These are phyloP conservation scores for Leptographium radiaticola DNA, from an alignment of 2,329 filamentous ascomycete genomes.

Conservation along the genomic window DNA sequence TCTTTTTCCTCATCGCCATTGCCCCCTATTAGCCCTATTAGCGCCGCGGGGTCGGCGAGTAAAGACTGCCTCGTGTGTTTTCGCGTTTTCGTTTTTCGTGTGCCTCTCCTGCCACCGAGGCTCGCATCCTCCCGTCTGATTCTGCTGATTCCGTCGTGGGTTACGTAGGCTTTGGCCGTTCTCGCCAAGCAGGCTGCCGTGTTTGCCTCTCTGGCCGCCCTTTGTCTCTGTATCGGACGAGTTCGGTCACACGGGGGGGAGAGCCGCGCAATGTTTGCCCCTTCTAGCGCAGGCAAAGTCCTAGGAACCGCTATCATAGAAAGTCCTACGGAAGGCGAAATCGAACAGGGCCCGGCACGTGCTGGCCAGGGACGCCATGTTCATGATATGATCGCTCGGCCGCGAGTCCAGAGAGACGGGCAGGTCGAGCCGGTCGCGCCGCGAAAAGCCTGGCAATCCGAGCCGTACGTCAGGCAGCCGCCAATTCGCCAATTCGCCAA, in stretches of 20 bases:
- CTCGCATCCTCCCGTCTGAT: background rate
- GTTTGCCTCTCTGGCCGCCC: background rate
- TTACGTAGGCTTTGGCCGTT: background rate
- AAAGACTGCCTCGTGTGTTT: no score
- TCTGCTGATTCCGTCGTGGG: background rate
- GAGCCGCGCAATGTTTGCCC: background rate
- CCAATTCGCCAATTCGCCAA: conserved; percentile 12
- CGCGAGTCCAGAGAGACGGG: background rate
- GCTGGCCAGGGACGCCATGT: background rate
- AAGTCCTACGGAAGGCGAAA: background rate
- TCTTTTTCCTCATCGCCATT: background rate
- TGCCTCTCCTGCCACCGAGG: no score
- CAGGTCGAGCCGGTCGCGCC: no score
- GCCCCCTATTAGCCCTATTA: no score
- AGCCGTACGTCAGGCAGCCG: conserved; percentile 10
- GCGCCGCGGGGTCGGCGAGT: no score
- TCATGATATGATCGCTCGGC: background rate
- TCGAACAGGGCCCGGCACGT: background rate
- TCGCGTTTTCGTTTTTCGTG: no score
- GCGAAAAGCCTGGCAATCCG: background rate
- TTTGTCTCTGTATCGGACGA: background rate
- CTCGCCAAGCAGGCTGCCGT: background rate
- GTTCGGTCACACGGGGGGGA: background rate
- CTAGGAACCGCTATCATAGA: background rate
- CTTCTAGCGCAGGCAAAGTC: background rate